These are phyloP conservation scores for Triglochin maritima DNA, from an alignment of 106 monocot genomes.

Conservation along the genomic window DNA sequence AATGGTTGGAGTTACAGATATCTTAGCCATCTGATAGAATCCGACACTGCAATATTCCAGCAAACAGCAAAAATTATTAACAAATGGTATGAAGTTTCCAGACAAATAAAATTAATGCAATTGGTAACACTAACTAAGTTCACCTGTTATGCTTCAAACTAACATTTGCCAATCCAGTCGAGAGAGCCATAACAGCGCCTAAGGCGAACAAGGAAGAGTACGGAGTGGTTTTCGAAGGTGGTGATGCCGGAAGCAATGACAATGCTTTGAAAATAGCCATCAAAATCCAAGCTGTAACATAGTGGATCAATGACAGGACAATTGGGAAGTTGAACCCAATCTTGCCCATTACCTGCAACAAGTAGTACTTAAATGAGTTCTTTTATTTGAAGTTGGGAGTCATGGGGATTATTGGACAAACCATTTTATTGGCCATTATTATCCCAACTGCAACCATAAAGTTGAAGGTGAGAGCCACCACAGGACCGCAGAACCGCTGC, in stretches of 20 bases:
- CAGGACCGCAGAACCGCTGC: conserved; percentile 67
- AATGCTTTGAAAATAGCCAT: conserved; percentile 66
- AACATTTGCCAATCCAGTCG: conserved; percentile 86
- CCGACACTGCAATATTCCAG: conserved; percentile 47
- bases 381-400: not conserved
- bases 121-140: not conserved
- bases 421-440: conserved; percentile 92
- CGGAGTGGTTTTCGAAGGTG: conserved; percentile 82
- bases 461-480: conserved; percentile 74
- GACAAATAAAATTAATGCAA: too few relatives aligned
- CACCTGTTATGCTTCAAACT: conserved; percentile 97
- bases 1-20: conserved; percentile 92
- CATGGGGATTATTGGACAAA: conserved; percentile 12
- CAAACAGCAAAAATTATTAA: not conserved
- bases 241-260: conserved; percentile 69
- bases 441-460: conserved; percentile 85
- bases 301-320: conserved; percentile 84
- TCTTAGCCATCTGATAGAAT: conserved; percentile 98
- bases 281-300: conserved; percentile 62
- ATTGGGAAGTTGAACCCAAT: conserved; percentile 95
- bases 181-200: conserved; percentile 88
- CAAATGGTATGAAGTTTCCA: not conserved
- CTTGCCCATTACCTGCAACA: conserved; percentile 70
- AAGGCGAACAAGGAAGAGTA: conserved; percentile 85
- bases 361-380: not conserved